phyloP scores from a whole-genome alignment of 257 asterid genomes.

The Jacaranda copaia region DNA sequence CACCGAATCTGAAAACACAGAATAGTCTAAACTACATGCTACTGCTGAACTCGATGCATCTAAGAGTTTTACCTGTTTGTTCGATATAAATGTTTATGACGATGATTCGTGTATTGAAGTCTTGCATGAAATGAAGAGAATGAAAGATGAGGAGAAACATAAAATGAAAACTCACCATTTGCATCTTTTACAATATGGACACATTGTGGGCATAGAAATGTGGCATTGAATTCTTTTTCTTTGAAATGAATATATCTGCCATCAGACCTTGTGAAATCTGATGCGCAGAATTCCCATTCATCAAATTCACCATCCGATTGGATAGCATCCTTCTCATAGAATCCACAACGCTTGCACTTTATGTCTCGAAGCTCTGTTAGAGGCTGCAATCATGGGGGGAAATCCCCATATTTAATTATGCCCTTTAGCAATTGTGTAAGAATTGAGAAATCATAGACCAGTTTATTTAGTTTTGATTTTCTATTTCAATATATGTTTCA shows the following conservation, averaged over 20 bases:
- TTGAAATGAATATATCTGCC: conserved; percentile 60
- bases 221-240: conserved; percentile 52
- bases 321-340: conserved; percentile 75
- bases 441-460: no score
- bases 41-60: no score
- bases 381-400: conserved; percentile 78
- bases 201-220: conserved; percentile 56
- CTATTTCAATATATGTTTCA: no score
- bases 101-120: no score
- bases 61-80: no score
- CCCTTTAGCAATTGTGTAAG: no score
- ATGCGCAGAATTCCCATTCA: conserved; percentile 89
- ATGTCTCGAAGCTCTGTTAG: conserved; percentile 56
- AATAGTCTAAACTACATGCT: no score
- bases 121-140: no score
- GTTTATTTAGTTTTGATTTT: no score
- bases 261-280: conserved; percentile 64
- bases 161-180: conserved; percentile 39
- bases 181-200: conserved; percentile 35
- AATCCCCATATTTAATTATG: no score
- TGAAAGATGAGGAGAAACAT: conserved; percentile 15
- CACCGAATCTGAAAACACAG: no score
- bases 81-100: no score
- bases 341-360: conserved; percentile 88
- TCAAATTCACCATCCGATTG: conserved; percentile 63